Percentiles rank a stretch among this genome's conserved stretches.
These are phyloP conservation scores for Cryptosporidium andersoni DNA, from an alignment of 169 alveolate species.

Conservation along the genomic window DNA sequence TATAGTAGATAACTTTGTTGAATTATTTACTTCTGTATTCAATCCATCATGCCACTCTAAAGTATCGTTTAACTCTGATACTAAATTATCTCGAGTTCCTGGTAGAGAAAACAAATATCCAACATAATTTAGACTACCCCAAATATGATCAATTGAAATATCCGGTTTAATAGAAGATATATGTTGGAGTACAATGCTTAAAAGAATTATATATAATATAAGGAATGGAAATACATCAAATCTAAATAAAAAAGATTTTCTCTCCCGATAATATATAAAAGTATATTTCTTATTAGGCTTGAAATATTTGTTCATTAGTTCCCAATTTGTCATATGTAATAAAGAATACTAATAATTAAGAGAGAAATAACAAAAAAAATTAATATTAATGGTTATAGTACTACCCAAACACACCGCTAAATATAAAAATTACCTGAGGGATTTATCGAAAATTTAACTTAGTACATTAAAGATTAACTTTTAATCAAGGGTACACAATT, in stretches of 20 bases:
- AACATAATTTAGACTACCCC: constrained; percentile 1
- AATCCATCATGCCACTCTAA: neutral
- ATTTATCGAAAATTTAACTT: too few species aligned
- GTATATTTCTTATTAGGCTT: constrained; percentile 8
- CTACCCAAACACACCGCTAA: too few species aligned
- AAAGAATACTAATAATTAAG: too few species aligned
- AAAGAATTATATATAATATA: neutral
- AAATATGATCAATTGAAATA: constrained; percentile 16
- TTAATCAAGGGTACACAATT: too few species aligned
- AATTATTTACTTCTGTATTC: neutral
- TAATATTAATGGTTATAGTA: too few species aligned
- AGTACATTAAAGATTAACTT: too few species aligned
- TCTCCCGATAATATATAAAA: constrained; percentile 6
- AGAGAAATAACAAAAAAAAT: too few species aligned
- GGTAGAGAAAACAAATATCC: neutral
- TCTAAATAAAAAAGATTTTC: constrained; percentile 9
- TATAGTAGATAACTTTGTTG: neutral
- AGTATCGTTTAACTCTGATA: neutral
- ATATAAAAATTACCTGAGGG: too few species aligned
- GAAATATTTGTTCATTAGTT: too few species aligned
- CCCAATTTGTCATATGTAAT: too few species aligned
- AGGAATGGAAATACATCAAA: constrained; percentile 57
- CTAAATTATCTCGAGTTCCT: too few species aligned
- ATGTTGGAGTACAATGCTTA: neutral
- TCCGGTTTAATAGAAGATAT: constrained; percentile 11